phyloP scores from a whole-genome alignment of 169 alveolate species.

The Cryptosporidium bovis region DNA sequence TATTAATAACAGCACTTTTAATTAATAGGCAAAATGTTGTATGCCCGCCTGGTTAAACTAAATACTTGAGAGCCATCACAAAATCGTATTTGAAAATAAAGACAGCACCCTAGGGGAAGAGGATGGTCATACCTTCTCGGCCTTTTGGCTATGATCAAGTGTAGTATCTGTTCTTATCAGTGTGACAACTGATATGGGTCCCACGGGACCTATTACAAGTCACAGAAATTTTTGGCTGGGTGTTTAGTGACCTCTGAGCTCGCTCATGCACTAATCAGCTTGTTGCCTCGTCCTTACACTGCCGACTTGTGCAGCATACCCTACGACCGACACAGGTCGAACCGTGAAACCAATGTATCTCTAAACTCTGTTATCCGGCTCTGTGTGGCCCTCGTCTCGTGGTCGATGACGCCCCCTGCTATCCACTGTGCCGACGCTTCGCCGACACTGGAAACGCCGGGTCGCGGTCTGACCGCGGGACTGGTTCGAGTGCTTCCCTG shows the following conservation, averaged over 20 bases:
- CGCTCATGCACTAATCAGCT: slow-evolving; percentile 41
- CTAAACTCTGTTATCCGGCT: not conserved
- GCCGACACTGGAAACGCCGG: not conserved
- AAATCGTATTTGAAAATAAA: slow-evolving; percentile 16
- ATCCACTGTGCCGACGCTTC: not conserved
- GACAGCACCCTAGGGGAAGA: not conserved
- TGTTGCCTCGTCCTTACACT: slow-evolving; percentile 76
- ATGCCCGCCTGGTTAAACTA: not conserved
- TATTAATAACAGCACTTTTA: no score
- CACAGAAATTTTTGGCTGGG: slow-evolving; percentile 76
- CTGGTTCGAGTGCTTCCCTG: slow-evolving; percentile 19
- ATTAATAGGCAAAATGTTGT: no score
- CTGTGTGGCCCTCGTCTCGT: not conserved
- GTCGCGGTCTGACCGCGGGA: slow-evolving; percentile 1
- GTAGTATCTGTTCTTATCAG: slow-evolving; percentile 96
- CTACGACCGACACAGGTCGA: slow-evolving; percentile 70
- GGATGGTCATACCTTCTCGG: slow-evolving; percentile 92
- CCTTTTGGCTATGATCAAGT: slow-evolving; percentile 97
- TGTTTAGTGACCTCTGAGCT: slow-evolving; percentile 73
- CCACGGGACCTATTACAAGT: slow-evolving; percentile 68
- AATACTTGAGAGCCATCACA: slow-evolving; percentile 60
- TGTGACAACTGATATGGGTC: slow-evolving; percentile 93
- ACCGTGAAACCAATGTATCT: slow-evolving; percentile 72
- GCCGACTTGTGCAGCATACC: slow-evolving; percentile 75
- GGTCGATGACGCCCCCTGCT: not conserved